phyloP scores from a whole-genome alignment of 179 eudicot genomes.

The Carnegiea gigantea region DNA sequence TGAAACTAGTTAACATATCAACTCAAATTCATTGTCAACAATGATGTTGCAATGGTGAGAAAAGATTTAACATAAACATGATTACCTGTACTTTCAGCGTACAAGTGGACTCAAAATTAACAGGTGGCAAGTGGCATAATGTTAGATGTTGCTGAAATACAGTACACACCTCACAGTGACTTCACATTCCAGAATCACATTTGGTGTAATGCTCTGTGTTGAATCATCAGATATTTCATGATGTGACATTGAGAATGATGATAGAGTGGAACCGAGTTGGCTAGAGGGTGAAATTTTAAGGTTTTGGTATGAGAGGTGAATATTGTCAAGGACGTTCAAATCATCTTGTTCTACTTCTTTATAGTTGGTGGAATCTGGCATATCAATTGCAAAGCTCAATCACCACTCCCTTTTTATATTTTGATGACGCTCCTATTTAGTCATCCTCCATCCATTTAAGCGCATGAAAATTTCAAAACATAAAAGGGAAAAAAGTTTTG shows the following conservation, averaged over 20 bases:
- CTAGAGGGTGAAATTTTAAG: not conserved
- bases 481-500: not conserved
- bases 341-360: not conserved
- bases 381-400: not conserved
- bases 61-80: not conserved
- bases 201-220: not conserved
- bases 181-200: conserved; percentile 13
- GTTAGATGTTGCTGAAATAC: not conserved
- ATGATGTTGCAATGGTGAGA: not conserved
- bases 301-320: not conserved
- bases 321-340: not conserved
- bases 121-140: not conserved
- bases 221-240: not conserved
- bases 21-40: too few relatives aligned
- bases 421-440: not conserved
- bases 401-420: not conserved
- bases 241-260: not conserved
- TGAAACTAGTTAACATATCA: not conserved
- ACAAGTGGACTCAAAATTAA: conserved; percentile 14
- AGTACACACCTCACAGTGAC: conserved; percentile 19
- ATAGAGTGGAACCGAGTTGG: not conserved
- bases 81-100: not conserved
- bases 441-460: not conserved
- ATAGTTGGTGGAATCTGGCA: too few relatives aligned
- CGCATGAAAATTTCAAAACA: not conserved